Evolutionary conservation across 768 basidiomycete genomes (phyloP).

Genomic region (Lyophyllum shimeji): DNA sequence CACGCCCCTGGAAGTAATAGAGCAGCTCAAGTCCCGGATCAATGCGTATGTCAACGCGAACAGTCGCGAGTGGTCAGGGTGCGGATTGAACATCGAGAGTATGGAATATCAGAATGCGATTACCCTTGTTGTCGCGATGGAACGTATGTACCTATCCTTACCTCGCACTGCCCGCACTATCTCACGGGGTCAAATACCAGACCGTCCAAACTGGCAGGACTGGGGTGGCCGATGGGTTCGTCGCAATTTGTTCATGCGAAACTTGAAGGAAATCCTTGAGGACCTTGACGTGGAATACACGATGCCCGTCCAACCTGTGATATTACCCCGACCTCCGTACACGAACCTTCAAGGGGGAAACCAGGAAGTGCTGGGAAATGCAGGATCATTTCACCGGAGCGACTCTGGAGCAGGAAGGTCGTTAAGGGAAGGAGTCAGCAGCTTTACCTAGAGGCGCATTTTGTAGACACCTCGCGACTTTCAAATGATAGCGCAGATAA

Average conservation of each 20-base stretch:
- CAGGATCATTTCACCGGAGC: slow-evolving; percentile 23
- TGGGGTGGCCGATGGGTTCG: slow-evolving; percentile 82
- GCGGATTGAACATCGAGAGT: slow-evolving; percentile 67
- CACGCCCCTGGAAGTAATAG: slow-evolving; percentile 70
- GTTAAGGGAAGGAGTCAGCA: background rate
- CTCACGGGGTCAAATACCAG: too few species aligned
- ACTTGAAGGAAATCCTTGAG: slow-evolving; percentile 68
- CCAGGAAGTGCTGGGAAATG: slow-evolving; percentile 24
- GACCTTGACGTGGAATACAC: slow-evolving; percentile 72
- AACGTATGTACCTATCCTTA: slow-evolving; percentile 48
- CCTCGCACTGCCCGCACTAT: too few species aligned
- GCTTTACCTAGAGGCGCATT: background rate
- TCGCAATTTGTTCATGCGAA: slow-evolving; percentile 73
- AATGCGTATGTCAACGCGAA: slow-evolving; percentile 60
- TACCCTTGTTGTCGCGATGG: slow-evolving; percentile 63
- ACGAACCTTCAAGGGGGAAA: background rate
- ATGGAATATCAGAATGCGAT: slow-evolving; percentile 81
- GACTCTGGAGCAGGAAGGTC: slow-evolving; percentile 3
- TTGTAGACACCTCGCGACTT: background rate
- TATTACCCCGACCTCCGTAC: slow-evolving; percentile 38
- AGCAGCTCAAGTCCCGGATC: slow-evolving; percentile 61
- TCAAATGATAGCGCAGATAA: background rate
- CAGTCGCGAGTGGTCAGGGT: slow-evolving; percentile 71
- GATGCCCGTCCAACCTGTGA: slow-evolving; percentile 71
- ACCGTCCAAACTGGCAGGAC: slow-evolving; percentile 84